These are phyloP conservation scores for Entomortierella chlamydospora DNA, from an alignment of 192 early-diverging fungal species.

Conservation along the genomic window DNA sequence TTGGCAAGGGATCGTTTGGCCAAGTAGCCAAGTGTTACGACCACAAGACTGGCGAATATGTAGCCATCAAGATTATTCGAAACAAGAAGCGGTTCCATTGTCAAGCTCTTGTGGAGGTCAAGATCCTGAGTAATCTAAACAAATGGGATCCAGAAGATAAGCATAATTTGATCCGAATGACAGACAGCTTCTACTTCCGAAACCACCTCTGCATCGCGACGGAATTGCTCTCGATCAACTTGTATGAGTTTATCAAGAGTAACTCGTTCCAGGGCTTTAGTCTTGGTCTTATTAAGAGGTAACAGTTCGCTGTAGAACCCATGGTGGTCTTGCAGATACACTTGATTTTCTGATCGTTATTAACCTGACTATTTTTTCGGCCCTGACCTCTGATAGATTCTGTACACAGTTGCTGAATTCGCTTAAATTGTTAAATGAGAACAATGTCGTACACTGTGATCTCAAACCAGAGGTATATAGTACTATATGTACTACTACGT, in stretches of 20 bases:
- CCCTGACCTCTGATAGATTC: conserved; percentile 61
- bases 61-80: conserved; percentile 94
- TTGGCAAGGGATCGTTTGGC: conserved; percentile 94
- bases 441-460: conserved; percentile 94
- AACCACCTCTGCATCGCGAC: conserved; percentile 95
- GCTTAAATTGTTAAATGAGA: conserved; percentile 74
- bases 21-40: conserved; percentile 95
- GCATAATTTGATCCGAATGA: conserved; percentile 88
- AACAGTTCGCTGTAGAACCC: background rate
- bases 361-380: background rate
- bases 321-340: too few species aligned
- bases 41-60: conserved; percentile 87
- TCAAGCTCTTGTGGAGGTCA: conserved; percentile 94
- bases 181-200: conserved; percentile 92
- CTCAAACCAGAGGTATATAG: conserved; percentile 94
- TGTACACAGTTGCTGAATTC: conserved; percentile 87
- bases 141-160: conserved; percentile 86
- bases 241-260: conserved; percentile 97
- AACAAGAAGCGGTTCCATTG: conserved; percentile 97
- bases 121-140: conserved; percentile 85
- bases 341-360: too few species aligned
- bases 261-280: conserved; percentile 92
- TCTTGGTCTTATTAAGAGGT: conserved; percentile 77
- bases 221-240: conserved; percentile 92
- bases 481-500: background rate